phyloP scores from a whole-genome alignment of 257 asterid species.

The Oldenlandia corymbosa region DNA sequence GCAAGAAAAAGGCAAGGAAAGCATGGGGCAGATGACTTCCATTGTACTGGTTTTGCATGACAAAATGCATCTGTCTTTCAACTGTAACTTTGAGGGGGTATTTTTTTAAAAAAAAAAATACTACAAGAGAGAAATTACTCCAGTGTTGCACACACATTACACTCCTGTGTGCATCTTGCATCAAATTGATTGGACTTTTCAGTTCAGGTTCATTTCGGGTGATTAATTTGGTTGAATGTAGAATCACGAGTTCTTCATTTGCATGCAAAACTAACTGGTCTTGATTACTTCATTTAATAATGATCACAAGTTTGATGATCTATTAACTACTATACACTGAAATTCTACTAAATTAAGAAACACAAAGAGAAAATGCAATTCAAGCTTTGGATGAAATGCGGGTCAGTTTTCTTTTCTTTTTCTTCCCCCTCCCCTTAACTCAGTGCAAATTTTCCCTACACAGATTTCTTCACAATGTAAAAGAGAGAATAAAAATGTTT shows the following conservation, averaged over 20 bases:
- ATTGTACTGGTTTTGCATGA: slow-evolving; percentile 56
- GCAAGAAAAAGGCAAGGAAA: slow-evolving; percentile 68
- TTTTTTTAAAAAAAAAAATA: slow-evolving; percentile 13
- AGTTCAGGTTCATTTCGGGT: slow-evolving; percentile 63
- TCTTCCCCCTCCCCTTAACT: too few species aligned
- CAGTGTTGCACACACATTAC: not conserved
- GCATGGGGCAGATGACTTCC: slow-evolving; percentile 41
- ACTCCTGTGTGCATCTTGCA: slow-evolving; percentile 27
- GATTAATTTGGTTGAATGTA: slow-evolving; percentile 63
- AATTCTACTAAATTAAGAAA: slow-evolving; percentile 2
- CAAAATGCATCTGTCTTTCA: slow-evolving; percentile 38
- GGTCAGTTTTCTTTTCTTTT: too few species aligned
- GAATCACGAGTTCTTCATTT: slow-evolving; percentile 24
- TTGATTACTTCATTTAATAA: slow-evolving; percentile 12
- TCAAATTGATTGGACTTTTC: slow-evolving; percentile 39
- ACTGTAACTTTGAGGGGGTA: slow-evolving; percentile 15
- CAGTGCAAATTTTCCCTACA: too few species aligned
- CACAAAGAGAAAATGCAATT: not conserved
- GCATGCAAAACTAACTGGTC: slow-evolving; percentile 22
- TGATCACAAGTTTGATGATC: slow-evolving; percentile 33
- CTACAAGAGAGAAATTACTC: not conserved
- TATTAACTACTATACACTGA: slow-evolving; percentile 14
- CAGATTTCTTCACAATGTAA: too few species aligned
- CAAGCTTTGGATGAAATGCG: too few species aligned
- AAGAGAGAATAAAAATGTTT: too few species aligned